These are phyloP conservation scores for Myriosclerotinia duriaeana DNA, from an alignment of 2,329 filamentous ascomycete genomes.

Conservation along the genomic window DNA sequence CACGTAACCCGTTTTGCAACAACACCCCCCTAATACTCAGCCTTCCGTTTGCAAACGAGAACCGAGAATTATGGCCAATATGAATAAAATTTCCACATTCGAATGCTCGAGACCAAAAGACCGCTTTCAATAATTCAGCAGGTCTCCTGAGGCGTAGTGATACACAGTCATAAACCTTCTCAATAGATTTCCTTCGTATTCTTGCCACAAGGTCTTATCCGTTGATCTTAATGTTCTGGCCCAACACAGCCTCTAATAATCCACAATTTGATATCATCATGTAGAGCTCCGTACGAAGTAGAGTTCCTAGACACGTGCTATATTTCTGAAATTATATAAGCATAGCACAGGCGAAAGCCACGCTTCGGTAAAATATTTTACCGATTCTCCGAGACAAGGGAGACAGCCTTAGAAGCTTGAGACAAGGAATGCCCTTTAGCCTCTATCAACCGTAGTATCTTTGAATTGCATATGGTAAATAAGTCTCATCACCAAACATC, in stretches of 20 bases:
- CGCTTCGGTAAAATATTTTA: neutral
- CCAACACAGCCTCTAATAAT: conserved; percentile 14
- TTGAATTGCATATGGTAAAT: neutral
- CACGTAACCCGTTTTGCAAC: conserved; percentile 7
- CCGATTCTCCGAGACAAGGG: conserved; percentile 10
- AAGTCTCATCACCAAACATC: conserved; percentile 19
- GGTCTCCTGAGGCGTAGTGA: conserved; percentile 21
- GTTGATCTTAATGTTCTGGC: conserved; percentile 10
- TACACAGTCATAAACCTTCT: neutral
- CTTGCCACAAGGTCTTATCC: conserved; percentile 9
- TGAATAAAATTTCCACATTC: neutral
- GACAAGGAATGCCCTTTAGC: conserved; percentile 21
- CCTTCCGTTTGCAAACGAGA: conserved; percentile 19
- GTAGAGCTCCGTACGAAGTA: neutral
- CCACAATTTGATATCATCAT: neutral
- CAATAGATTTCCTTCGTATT: conserved; percentile 13
- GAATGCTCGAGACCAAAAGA: neutral
- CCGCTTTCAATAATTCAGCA: conserved; percentile 17
- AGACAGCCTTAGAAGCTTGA: neutral
- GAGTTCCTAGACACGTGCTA: too few species aligned
- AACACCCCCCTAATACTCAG: conserved; percentile 13
- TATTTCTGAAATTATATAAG: conserved; percentile 2
- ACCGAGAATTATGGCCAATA: neutral
- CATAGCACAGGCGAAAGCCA: neutral
- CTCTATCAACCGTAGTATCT: conserved; percentile 21